phyloP scores from a whole-genome alignment of 768 basidiomycete species.

The Russula earlei region DNA sequence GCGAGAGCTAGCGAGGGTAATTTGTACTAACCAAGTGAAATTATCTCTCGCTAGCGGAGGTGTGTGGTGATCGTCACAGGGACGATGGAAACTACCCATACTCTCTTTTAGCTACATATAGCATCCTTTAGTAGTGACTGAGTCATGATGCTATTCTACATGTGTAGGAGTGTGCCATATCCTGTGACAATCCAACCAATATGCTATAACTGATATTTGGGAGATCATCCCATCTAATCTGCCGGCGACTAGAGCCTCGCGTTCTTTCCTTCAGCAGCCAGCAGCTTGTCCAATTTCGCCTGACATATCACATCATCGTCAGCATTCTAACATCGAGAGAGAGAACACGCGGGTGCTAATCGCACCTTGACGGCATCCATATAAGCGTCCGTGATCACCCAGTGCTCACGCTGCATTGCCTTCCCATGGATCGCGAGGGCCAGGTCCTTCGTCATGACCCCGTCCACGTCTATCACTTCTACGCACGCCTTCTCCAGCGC shows the following conservation, averaged over 20 bases:
- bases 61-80: no score
- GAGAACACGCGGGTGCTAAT: neutral
- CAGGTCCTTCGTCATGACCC: slow-evolving; percentile 95
- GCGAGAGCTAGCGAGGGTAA: no score
- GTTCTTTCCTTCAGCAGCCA: neutral
- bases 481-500: slow-evolving; percentile 82
- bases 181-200: neutral
- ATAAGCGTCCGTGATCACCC: slow-evolving; percentile 91
- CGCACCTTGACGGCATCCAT: slow-evolving; percentile 88
- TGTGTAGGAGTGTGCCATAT: no score
- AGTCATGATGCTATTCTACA: no score
- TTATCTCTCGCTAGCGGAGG: no score
- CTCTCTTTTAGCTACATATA: no score
- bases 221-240: neutral
- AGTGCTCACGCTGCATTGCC: slow-evolving; percentile 86
- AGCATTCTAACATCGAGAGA: neutral
- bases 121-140: no score
- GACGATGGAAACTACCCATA: no score
- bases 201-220: neutral
- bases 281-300: slow-evolving; percentile 9
- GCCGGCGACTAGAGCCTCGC: neutral
- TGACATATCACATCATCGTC: neutral
- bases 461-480: slow-evolving; percentile 84
- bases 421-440: slow-evolving; percentile 91
- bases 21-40: no score